Evolutionary conservation across 306 rosid species (phyloP), one percentile per base, ranked within the genome.

Genomic region (Ormosia emarginata): DNA sequence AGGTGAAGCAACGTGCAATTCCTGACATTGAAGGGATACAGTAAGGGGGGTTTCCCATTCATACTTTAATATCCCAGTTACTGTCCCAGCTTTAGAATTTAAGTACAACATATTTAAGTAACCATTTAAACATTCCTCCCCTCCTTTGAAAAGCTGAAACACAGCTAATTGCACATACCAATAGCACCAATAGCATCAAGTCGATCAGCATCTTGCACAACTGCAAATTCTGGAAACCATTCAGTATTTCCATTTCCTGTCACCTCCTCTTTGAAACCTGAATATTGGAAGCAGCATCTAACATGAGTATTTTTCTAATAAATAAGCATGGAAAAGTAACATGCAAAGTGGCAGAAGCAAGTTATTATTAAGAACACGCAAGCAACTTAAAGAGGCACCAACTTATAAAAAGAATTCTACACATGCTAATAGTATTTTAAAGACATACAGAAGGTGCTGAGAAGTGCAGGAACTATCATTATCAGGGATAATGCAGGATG

Each of bases 131-230:
- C 18, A 56, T 55, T 81, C 49, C 3, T 55, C 36, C 8, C 12
- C 43, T 55, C 55, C 33, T 53, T 66, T 41, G 34, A 17, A 75
- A 80, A 7, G 5, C 71, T 30, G 8, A 62, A 33, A 53, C 40
- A 36, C 56, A 18, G 47, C 17, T 47, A 74, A 80, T 59, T 59
- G 11, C 9, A 47, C 40, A 41, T 89, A 95, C 98, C 98, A 85
- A 93, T 90, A 65, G 98, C 98, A 65, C 98, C 98, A 82, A 95
- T 95, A 53, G 98, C 98, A 86, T 95, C 98, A 63, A 93, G 93
- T 81, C 98, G 90, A 85, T 95, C 98, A 63, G 98, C 98, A 89
- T 95, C 98, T 86, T 95, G 98, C 62, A 95, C 95, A 56, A 93
- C 90, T 57, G 94, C 89, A 74, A 93, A 95, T 75, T 95, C 98